Evolutionary conservation across 2,329 filamentous ascomycete species (phyloP), one percentile per base, ranked within the genome.

Genomic region (Sarocladium strictum): DNA sequence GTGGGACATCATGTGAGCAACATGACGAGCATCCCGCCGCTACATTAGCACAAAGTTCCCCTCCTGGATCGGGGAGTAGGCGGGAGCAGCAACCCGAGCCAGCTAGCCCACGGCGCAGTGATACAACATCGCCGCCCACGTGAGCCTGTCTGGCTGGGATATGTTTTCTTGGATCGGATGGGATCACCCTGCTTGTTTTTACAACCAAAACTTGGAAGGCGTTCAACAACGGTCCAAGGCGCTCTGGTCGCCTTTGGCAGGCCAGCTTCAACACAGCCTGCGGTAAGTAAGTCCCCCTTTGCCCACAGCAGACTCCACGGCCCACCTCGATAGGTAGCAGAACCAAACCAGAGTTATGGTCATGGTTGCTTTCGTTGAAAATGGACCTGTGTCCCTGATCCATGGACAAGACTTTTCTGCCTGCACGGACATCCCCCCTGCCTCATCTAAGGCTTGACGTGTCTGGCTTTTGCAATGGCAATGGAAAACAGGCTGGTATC

Each of bases 1-100:
- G 33, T 99, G 94, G 94, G 85, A 90, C 67, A 89, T 99, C 63
- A 82, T 97, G 65, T 99, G 85, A 79, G 45, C 33, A 24, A 19
- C 19, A 32, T 21, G 27, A 26, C 47, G 26, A 51, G 26, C 27
- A 51, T 51, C 47, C 47, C 47, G 47, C 47, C 47, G 47, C 47
- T 35, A 21, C 11, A 51, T 33, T n/a, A n/a, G n/a, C n/a, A n/a
- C 27, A 27, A 15, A 24, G 35, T 33, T 27, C 29, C 35, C 47
- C 47, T 23, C 4, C 14, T n/a, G 15, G n/a, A 15, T 14, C n/a
- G n/a, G 55, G 47, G 55, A 56, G 59, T 62, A 58, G 56, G 60
- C 57, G 60, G 60, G 59, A 59, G 58, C 58, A 59, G 59, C 59
- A 60, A 62, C 62, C 61, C 21, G 23, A 29, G 23, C 17, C 32